A percentile compares a stretch with the other conserved stretches of the same genome.
Conservation (phyloP, 768 basidiomycete species). For the Kwoniella dejecticola region DNA sequence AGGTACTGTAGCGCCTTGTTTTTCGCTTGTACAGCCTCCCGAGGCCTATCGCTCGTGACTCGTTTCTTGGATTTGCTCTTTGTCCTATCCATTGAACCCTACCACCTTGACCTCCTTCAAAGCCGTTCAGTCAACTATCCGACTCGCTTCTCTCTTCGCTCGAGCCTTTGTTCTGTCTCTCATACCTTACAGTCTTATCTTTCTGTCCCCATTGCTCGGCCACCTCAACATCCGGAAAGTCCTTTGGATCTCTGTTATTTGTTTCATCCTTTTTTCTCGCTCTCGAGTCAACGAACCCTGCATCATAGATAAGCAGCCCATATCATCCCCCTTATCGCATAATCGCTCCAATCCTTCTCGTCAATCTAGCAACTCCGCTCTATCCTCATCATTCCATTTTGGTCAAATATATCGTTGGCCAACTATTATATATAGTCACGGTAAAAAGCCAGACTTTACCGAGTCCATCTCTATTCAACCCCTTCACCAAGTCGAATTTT, state of each 20-base stretch:
- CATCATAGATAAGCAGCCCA: background rate
- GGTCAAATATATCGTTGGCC: too few relatives aligned
- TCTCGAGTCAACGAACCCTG: background rate
- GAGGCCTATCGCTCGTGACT: slow-evolving; percentile 3
- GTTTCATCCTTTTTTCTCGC: slow-evolving; percentile 11
- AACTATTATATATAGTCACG: background rate
- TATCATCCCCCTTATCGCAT: background rate
- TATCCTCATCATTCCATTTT: background rate
- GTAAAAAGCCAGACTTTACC: too few relatives aligned
- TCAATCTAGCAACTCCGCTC: background rate
- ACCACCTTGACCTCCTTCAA: background rate
- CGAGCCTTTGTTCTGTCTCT: too few relatives aligned
- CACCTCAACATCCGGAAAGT: background rate
- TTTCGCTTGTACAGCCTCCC: background rate
- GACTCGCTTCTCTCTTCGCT: background rate
- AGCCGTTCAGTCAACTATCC: background rate
- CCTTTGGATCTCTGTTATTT: slow-evolving; percentile 2
- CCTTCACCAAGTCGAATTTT: too few relatives aligned
- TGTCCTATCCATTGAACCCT: slow-evolving; percentile 1
- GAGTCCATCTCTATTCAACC: too few relatives aligned
- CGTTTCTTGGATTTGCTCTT: background rate
- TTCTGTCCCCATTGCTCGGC: slow-evolving; percentile 1
- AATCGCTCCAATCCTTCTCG: background rate
- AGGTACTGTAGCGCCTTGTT: background rate
- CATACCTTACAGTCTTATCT: background rate